Evolutionary conservation across 345 rosid species (phyloP).

Genomic region (Psidium friedrichsthalianum): DNA sequence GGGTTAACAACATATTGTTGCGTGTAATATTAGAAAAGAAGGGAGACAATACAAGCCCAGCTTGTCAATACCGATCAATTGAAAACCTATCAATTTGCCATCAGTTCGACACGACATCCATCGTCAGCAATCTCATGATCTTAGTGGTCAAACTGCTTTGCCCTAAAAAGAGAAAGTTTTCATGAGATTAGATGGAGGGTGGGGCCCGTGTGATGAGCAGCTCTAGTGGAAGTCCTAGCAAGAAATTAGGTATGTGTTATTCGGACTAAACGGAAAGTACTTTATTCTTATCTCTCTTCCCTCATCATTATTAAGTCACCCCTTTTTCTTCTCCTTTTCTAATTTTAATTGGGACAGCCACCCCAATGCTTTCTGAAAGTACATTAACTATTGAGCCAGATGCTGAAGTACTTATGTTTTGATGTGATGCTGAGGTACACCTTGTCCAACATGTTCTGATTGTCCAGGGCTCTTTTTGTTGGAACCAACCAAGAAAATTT

Average conservation of each 20-base stretch:
- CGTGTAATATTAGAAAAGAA: neutral
- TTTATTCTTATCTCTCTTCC: neutral
- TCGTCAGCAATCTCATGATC: neutral
- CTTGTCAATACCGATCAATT: neutral
- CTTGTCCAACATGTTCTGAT: too few relatives aligned
- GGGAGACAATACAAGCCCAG: neutral
- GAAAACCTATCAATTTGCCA: neutral
- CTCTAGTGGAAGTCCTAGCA: constrained; percentile 28
- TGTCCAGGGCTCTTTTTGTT: neutral
- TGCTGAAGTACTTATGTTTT: too few relatives aligned
- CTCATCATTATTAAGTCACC: neutral
- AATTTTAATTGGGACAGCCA: neutral
- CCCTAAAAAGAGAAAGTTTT: neutral
- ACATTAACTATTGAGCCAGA: neutral
- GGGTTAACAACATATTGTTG: neutral
- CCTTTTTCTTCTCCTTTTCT: neutral
- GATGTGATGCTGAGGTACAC: too few relatives aligned
- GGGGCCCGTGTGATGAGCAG: neutral
- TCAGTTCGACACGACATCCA: neutral
- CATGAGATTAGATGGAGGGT: neutral
- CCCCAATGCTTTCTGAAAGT: neutral
- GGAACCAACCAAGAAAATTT: neutral
- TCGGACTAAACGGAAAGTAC: neutral
- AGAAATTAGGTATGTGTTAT: constrained; percentile 16
- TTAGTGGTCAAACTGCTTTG: neutral